A percentile compares a stretch with the other conserved stretches of the same genome.
These are phyloP conservation scores for Hansenula anomala DNA, from an alignment of 1,139 yeast genomes.

Conservation along the genomic window DNA sequence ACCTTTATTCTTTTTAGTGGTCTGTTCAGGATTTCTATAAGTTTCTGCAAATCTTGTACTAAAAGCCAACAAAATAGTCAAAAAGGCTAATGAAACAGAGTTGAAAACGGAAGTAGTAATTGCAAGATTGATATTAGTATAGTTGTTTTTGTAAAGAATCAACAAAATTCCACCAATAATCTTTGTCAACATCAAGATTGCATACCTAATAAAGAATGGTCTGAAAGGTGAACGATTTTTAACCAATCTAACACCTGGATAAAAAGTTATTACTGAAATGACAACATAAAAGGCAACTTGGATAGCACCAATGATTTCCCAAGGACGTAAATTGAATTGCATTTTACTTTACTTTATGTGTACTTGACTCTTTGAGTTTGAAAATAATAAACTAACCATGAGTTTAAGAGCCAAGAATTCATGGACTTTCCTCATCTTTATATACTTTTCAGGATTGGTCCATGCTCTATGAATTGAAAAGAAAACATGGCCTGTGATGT, in stretches of 20 bases:
- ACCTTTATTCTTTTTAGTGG: neutral
- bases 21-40: conserved; percentile 2
- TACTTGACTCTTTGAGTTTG: no score
- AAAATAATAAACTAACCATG: no score
- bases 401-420: no score
- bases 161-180: conserved; percentile 1
- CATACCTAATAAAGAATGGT: conserved; percentile 4
- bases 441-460: no score
- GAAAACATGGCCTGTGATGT: no score
- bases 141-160: neutral
- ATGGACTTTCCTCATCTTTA: no score
- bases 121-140: conserved; percentile 1
- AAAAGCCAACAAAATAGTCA: conserved; percentile 2
- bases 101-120: conserved; percentile 3
- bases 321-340: neutral
- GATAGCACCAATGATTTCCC: conserved; percentile 4
- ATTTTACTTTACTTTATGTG: no score
- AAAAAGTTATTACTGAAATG: neutral
- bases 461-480: no score
- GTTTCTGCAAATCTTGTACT: conserved; percentile 2
- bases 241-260: neutral
- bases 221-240: conserved; percentile 1
- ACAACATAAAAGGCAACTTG: conserved; percentile 2
- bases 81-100: conserved; percentile 4
- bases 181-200: neutral